These are phyloP conservation scores for Flaveria sonorensis DNA, from an alignment of 129 eudicot genomes.

Conservation along the genomic window DNA sequence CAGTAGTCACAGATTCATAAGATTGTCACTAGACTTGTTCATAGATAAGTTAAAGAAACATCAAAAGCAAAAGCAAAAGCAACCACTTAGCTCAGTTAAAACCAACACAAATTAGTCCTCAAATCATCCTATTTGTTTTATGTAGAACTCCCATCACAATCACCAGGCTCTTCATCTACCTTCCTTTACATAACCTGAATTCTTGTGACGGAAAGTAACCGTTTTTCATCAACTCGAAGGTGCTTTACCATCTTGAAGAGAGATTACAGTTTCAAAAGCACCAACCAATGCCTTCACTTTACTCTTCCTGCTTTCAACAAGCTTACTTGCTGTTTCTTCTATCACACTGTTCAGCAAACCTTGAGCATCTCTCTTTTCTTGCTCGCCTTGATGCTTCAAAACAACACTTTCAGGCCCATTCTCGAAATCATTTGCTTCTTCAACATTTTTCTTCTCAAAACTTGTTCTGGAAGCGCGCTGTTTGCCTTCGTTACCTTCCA, in stretches of 20 bases:
- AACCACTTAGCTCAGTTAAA: conserved; percentile 26
- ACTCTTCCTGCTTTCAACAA: conserved; percentile 76
- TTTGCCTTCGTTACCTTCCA: not conserved
- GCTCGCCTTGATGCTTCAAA: conserved; percentile 83
- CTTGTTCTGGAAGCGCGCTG: conserved; percentile 30
- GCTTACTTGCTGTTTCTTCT: conserved; percentile 91
- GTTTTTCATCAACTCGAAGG: conserved; percentile 5
- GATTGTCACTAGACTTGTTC: conserved; percentile 29
- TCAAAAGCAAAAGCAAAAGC: conserved; percentile 3
- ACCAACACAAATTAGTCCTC: conserved; percentile 22
- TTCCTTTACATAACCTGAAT: conserved; percentile 34
- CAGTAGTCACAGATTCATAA: conserved; percentile 8
- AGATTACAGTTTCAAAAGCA: conserved; percentile 93
- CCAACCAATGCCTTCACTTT: conserved; percentile 97
- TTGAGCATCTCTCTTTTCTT: conserved; percentile 66
- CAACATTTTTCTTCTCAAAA: conserved; percentile 40
- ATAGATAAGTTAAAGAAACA: conserved; percentile 17
- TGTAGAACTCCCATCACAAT: conserved; percentile 25
- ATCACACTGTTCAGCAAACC: conserved; percentile 79
- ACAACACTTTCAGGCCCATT: conserved; percentile 46
- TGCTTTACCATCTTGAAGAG: conserved; percentile 71
- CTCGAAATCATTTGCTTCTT: conserved; percentile 22
- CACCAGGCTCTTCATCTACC: conserved; percentile 33
- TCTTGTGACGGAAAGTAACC: conserved; percentile 13
- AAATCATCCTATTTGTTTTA: conserved; percentile 20